Percentiles rank a stretch among this genome's conserved stretches.
These are phyloP conservation scores for Cokeromyces recurvatus DNA, from an alignment of 371 early-diverging fungal genomes.

Conservation along the genomic window DNA sequence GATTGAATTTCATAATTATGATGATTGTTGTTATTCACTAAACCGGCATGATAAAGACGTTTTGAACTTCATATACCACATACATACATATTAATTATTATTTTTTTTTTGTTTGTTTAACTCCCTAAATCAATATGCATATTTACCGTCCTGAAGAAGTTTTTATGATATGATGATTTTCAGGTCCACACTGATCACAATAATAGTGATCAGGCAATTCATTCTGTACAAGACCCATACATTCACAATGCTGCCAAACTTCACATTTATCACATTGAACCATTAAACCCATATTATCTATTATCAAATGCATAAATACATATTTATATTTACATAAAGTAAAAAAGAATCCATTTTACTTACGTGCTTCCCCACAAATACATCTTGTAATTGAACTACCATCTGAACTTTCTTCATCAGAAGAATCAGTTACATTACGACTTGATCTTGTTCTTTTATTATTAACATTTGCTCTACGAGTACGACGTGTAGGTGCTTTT, in stretches of 20 bases:
- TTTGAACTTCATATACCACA: no score
- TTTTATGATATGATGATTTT: constrained; percentile 56
- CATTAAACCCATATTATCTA: constrained; percentile 78
- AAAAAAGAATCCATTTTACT: no score
- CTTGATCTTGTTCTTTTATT: background rate
- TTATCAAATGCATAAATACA: constrained; percentile 14
- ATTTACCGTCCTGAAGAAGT: constrained; percentile 23
- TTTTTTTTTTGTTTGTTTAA: no score
- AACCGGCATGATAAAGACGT: no score
- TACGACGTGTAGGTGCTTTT: constrained; percentile 9
- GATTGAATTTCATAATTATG: no score
- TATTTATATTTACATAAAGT: constrained; percentile 1
- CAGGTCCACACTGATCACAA: constrained; percentile 83
- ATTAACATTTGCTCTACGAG: constrained; percentile 9
- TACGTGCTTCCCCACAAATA: constrained; percentile 74
- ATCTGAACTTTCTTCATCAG: constrained; percentile 44
- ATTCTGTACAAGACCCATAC: constrained; percentile 67
- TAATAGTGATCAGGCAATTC: constrained; percentile 82
- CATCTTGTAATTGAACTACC: constrained; percentile 80
- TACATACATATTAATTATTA: no score
- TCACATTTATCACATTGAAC: constrained; percentile 87
- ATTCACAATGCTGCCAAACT: constrained; percentile 90
- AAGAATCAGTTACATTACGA: constrained; percentile 3
- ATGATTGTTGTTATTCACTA: no score
- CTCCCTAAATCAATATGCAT: no score